Percentiles rank a stretch among this genome's conserved stretches.
Evolutionary conservation across 805 yeast species (phyloP).

Genomic region (Metschnikowia arizonensis): DNA sequence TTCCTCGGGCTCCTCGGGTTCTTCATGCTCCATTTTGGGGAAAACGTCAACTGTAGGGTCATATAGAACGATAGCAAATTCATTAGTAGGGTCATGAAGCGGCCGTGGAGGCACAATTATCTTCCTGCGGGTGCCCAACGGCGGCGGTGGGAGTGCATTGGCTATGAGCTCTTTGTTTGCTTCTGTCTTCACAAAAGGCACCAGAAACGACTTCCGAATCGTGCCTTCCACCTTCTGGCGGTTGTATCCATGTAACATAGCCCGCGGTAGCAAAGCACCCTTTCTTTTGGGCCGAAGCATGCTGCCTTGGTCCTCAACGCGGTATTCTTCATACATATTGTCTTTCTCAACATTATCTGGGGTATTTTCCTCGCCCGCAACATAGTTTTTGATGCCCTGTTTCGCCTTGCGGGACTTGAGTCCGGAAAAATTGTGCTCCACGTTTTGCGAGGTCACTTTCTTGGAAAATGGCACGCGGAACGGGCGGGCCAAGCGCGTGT

Average conservation of each 20-base stretch:
- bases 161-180: slow-evolving; percentile 31
- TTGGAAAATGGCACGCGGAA: slow-evolving; percentile 59
- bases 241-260: slow-evolving; percentile 40
- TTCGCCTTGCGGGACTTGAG: slow-evolving; percentile 20
- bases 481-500: slow-evolving; percentile 55
- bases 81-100: slow-evolving; percentile 90
- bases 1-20: background rate
- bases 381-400: slow-evolving; percentile 31
- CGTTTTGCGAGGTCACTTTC: slow-evolving; percentile 11
- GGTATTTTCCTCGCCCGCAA: slow-evolving; percentile 17
- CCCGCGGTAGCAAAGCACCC: slow-evolving; percentile 61
- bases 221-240: slow-evolving; percentile 33
- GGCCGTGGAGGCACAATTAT: slow-evolving; percentile 79
- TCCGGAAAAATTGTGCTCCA: slow-evolving; percentile 8
- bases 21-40: slow-evolving; percentile 29
- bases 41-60: slow-evolving; percentile 86
- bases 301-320: slow-evolving; percentile 33
- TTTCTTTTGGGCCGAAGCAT: slow-evolving; percentile 28
- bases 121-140: slow-evolving; percentile 76
- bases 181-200: slow-evolving; percentile 50
- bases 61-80: slow-evolving; percentile 88
- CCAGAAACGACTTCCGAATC: slow-evolving; percentile 47
- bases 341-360: slow-evolving; percentile 3
- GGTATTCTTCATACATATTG: slow-evolving; percentile 17
- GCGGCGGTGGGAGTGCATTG: slow-evolving; percentile 58